Evolutionary conservation across 441 rosid species (phyloP), one percentile per base, ranked within the genome.

Genomic region (Rhodomyrtus psidioides): DNA sequence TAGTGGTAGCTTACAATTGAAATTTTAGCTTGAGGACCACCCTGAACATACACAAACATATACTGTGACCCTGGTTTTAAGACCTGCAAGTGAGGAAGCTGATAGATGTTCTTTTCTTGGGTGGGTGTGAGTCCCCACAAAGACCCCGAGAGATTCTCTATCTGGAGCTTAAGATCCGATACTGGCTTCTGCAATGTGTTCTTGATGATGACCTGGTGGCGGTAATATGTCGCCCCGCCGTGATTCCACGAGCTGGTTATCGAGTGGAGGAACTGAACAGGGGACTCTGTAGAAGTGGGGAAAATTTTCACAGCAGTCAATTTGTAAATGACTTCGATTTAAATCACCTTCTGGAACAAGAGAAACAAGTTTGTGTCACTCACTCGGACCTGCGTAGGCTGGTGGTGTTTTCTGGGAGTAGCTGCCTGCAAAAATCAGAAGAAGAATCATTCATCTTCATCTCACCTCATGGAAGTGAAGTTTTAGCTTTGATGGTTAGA

Each of bases 21-120:
- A 76, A 96, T 89, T 88, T 91, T 92, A 7, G 96, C 98, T 82
- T 94, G 98, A 14, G 99, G 97, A 5, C 97, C 95, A 6, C 92
- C 98, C 87, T 96, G 98, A 16, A 94, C 89, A 17, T 96, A 95
- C 76, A 94, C 93, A 42, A 94, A 95, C 19, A 65, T 89, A 86
- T 84, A 89, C 34, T 90, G 93, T 9, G 91, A 89, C 30, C 92
- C 93, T 3, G 96, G 93, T 53, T 84, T 85, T 51, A 96, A 74
- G 53, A 85, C 91, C 44, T 88, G 90, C 94, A 91, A 88, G 42
- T 28, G 84, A 53, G 98, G 98, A 82, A 95, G 94, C 88, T 87
- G 87, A 27, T 94, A 95, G 7, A 84, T 90, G 88, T 89, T 91
- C 91, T 91, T 91, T 23, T 90, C 89, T 30, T 82, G 39, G 12